phyloP scores from a whole-genome alignment of 2,329 filamentous ascomycete species.

The Aspergillaceae sp. region DNA sequence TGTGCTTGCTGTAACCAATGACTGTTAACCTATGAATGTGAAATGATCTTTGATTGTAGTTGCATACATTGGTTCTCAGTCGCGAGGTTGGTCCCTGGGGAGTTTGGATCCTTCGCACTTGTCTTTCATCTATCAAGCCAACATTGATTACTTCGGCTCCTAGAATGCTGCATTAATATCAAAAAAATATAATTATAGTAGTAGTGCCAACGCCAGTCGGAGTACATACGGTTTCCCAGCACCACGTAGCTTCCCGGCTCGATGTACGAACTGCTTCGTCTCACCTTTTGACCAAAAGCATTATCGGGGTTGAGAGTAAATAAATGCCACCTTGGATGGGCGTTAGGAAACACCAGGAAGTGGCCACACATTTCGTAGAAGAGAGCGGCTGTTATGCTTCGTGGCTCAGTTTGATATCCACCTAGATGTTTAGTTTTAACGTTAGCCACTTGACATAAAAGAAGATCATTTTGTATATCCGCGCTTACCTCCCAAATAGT shows the following conservation, averaged over 20 bases:
- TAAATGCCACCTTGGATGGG: neutral
- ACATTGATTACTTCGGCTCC: neutral
- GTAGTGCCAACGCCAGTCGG: too few species aligned
- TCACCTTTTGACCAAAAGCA: neutral
- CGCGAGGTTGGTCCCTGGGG: neutral
- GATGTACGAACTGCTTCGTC: neutral
- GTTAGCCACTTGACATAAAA: neutral
- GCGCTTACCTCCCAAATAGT: neutral
- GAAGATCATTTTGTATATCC: too few species aligned
- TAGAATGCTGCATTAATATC: neutral
- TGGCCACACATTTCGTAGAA: neutral
- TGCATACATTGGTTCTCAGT: neutral
- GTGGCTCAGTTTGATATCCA: neutral
- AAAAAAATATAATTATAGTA: too few species aligned
- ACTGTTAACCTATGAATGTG: too few species aligned
- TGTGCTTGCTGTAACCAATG: neutral
- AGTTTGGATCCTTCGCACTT: neutral
- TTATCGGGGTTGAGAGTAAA: neutral
- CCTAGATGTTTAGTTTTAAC: too few species aligned
- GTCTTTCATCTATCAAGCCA: neutral
- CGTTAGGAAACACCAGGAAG: neutral
- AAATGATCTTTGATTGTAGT: neutral
- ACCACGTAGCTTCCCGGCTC: neutral
- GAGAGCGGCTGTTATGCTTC: neutral
- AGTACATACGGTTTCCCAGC: neutral